These are phyloP conservation scores for Crinitomyces ghanaensis DNA, from an alignment of 805 yeast genomes.

Conservation along the genomic window DNA sequence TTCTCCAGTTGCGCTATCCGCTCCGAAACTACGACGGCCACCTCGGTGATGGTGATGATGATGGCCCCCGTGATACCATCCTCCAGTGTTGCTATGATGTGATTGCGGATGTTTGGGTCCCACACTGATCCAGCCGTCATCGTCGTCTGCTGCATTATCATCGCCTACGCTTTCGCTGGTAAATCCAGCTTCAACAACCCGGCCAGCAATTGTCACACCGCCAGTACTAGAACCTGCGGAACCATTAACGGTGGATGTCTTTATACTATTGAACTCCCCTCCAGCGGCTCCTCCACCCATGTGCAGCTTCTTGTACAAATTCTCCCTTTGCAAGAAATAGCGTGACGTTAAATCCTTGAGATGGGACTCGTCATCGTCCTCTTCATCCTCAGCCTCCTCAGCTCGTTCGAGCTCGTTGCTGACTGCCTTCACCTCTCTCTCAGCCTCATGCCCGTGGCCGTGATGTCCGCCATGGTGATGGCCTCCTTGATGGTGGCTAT, in stretches of 20 bases:
- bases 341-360: constrained; percentile 6
- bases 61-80: too few relatives aligned
- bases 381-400: constrained; percentile 3
- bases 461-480: too few relatives aligned
- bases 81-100: too few relatives aligned
- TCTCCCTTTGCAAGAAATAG: constrained; percentile 5
- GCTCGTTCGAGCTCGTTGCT: too few relatives aligned
- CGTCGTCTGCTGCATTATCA: constrained; percentile 8
- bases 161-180: background rate
- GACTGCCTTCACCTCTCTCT: too few relatives aligned
- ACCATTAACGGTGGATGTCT: constrained; percentile 1
- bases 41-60: too few relatives aligned
- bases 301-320: constrained; percentile 3
- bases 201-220: background rate
- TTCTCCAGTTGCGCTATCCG: too few relatives aligned
- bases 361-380: constrained; percentile 6
- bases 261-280: constrained; percentile 4
- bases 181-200: background rate
- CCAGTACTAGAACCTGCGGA: background rate
- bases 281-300: background rate
- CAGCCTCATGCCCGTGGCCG: too few relatives aligned
- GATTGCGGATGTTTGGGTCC: constrained; percentile 17
- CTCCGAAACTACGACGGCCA: too few relatives aligned
- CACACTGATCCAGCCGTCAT: constrained; percentile 19
- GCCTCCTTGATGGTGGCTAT: too few relatives aligned